Conservation (phyloP, 768 basidiomycete species). For the Holtermannia corniformis region DNA sequence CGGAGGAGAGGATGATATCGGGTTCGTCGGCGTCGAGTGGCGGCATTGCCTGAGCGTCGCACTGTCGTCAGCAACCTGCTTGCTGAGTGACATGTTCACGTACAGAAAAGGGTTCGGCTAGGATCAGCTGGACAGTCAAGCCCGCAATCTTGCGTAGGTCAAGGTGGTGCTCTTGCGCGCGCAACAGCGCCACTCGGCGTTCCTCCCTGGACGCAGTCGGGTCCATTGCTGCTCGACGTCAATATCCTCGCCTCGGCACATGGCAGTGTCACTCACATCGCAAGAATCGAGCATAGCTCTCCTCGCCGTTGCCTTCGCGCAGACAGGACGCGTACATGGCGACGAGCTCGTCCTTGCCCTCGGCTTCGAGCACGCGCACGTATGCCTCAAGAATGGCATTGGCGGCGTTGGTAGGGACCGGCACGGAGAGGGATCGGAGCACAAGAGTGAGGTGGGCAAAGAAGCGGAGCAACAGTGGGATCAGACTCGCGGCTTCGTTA, state of each 20-base stretch:
- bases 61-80: background rate
- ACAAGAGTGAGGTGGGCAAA: constrained; percentile 89
- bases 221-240: constrained; percentile 33
- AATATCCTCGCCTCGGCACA: background rate
- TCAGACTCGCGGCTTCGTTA: constrained; percentile 18
- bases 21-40: constrained; percentile 28
- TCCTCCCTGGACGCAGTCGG: constrained; percentile 47
- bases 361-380: constrained; percentile 71
- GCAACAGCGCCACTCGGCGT: constrained; percentile 58
- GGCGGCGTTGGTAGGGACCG: constrained; percentile 62
- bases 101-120: constrained; percentile 47
- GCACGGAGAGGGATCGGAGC: constrained; percentile 67
- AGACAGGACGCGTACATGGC: constrained; percentile 88
- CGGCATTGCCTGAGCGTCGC: constrained; percentile 20
- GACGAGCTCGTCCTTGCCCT: constrained; percentile 73
- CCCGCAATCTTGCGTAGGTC: constrained; percentile 71
- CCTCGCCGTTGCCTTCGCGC: constrained; percentile 74
- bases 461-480: constrained; percentile 57
- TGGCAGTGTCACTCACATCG: constrained; percentile 42
- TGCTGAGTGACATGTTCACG: constrained; percentile 5
- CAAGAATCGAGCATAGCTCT: constrained; percentile 84
- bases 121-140: constrained; percentile 58
- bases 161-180: constrained; percentile 74
- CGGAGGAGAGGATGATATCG: constrained; percentile 26
- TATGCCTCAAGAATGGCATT: constrained; percentile 82